Base-by-base conservation (phyloP, 768 basidiomycete species). In the Boletus insuetus region DNA sequence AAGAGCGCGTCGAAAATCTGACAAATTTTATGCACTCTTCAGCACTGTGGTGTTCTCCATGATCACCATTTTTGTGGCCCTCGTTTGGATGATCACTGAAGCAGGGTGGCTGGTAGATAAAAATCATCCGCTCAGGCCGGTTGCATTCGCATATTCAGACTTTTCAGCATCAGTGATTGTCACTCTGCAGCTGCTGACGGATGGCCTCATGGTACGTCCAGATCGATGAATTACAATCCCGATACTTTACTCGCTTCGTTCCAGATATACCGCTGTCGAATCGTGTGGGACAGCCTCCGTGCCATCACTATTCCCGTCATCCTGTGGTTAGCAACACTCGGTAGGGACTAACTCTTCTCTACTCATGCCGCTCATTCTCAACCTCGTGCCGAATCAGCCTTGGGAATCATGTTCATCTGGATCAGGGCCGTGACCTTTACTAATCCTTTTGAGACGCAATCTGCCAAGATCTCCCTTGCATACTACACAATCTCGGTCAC, bases 141-240 rank as follows among this genome's bases (percentile, higher is more conserved):
- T 35, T 35, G 0, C 34, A 7, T 35, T 35, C 34, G 34, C 0
- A 13, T 35, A 35, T 35, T 5, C 6, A 12, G 14, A 35, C 4
- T 13, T 35, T 14, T 6, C 6, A 2, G 34, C 6, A 14, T 12
- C 13, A 13, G 1, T 12, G 1, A 6, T 2, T 12, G 50, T 68
- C 37, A 47, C 63, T 17, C 55, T 71, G 12, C 70, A 72, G 6
- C 63, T 71, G 35, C 52, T 74, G 54, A 66, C 66, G 10, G 72
- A 73, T 44, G 75, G n/a, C 2, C 29, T 55, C 0, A 55, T 60
- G 59, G 57, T 59, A 51, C 64, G 57, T 64, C 62, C 58, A 4
- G 26, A 24, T 17, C 14, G 16, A 10, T 6, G 6, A 26, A 24
- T 12, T 1, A 11, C 13, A 26, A 17, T 16, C n/a, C 9, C 3